A percentile compares a stretch with the other conserved stretches of the same genome.
These are phyloP conservation scores for Aspergillus egyptiacus DNA, from an alignment of 495 filamentous ascomycete genomes.

Conservation along the genomic window DNA sequence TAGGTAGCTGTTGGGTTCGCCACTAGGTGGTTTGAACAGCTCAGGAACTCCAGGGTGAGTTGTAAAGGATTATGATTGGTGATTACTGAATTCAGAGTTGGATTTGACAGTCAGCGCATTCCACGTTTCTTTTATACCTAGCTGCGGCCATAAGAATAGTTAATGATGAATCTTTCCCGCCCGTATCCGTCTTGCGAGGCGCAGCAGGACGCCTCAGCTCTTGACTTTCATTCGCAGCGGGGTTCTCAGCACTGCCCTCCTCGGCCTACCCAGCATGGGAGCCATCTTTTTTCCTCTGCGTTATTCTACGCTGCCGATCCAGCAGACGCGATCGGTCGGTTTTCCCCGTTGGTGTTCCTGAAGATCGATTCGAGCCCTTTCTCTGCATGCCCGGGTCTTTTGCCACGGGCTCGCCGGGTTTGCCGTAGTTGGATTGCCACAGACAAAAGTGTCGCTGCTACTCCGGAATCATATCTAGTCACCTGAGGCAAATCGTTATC, in stretches of 20 bases:
- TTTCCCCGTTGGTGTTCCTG: not conserved
- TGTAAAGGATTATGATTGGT: not conserved
- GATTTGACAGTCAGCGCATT: not conserved
- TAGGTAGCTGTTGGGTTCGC: not conserved
- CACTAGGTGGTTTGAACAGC: too few relatives aligned
- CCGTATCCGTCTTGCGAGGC: not conserved
- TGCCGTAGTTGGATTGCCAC: conserved; percentile 1
- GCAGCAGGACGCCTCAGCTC: conserved; percentile 8
- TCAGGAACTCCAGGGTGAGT: too few relatives aligned
- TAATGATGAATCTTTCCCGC: not conserved
- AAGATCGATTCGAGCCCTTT: conserved; percentile 1
- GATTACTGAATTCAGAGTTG: not conserved
- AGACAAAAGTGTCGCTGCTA: not conserved
- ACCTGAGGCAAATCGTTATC: not conserved
- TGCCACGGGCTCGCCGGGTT: not conserved
- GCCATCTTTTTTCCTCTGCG: not conserved
- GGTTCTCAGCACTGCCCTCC: conserved; percentile 1
- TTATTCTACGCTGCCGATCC: conserved; percentile 4
- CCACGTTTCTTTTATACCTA: too few relatives aligned
- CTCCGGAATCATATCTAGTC: not conserved
- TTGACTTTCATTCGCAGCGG: not conserved
- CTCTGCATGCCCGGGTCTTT: not conserved
- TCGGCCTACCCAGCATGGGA: conserved; percentile 4
- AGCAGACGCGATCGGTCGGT: not conserved
- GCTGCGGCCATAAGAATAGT: too few relatives aligned